These are phyloP conservation scores for Trypanosoma congolense DNA, from an alignment of 208 protist species.

Conservation along the genomic window DNA sequence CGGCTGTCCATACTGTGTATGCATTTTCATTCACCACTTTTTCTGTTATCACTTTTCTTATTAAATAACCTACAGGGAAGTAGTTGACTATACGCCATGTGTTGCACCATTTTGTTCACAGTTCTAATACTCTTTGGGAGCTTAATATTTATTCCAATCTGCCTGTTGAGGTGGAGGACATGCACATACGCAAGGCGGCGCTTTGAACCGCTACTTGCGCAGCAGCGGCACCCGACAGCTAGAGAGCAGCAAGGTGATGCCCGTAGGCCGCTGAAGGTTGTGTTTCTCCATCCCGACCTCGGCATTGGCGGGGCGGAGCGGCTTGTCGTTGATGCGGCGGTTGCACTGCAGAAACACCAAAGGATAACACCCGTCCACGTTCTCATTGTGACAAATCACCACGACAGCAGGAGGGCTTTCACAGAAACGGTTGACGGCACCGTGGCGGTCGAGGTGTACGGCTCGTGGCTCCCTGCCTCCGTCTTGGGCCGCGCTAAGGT, in stretches of 20 bases:
- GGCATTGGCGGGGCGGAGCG: slow-evolving; percentile 97
- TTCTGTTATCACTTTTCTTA: too few relatives aligned
- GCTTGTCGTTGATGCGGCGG: slow-evolving; percentile 94
- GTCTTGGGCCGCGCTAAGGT: slow-evolving; percentile 80
- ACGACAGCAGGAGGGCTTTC: slow-evolving; percentile 91
- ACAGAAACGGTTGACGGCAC: slow-evolving; percentile 91
- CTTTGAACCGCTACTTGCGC: not conserved
- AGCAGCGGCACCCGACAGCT: slow-evolving; percentile 5
- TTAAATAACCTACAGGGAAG: too few relatives aligned
- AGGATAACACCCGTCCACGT: slow-evolving; percentile 41
- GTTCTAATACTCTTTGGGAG: too few relatives aligned
- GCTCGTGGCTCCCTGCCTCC: slow-evolving; percentile 78
- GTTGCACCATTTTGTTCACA: too few relatives aligned
- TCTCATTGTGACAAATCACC: slow-evolving; percentile 92
- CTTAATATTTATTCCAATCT: not conserved
- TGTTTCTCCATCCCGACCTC: slow-evolving; percentile 95
- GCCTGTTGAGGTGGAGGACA: not conserved
- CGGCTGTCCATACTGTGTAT: too few relatives aligned
- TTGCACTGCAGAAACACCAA: slow-evolving; percentile 82
- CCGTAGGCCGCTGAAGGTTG: slow-evolving; percentile 41
- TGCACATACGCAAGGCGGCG: not conserved
- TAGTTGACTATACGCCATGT: too few relatives aligned
- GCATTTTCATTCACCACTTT: too few relatives aligned
- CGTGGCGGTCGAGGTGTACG: slow-evolving; percentile 78
- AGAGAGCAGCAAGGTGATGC: not conserved